Conservation (phyloP, 169 alveolate species). For the Ichthyophthirius multifiliis region DNA sequence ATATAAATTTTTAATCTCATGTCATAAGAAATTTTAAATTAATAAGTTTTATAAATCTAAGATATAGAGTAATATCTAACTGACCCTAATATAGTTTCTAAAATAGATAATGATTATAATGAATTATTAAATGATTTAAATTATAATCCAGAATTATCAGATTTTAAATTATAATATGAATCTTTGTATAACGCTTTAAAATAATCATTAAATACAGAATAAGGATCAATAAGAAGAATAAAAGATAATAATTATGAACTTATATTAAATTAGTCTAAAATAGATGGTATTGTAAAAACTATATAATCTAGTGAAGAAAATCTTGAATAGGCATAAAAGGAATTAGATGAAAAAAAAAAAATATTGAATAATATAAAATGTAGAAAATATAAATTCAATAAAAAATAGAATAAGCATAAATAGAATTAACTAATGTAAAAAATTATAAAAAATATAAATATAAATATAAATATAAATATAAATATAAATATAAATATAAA, state of each 20-base stretch:
- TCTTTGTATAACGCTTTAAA: conserved; percentile 28
- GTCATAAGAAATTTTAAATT: too few species aligned
- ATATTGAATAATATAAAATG: background rate
- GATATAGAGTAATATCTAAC: conserved; percentile 36
- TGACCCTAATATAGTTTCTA: conserved; percentile 8
- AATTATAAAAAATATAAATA: too few species aligned
- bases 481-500: background rate
- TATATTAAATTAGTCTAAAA: background rate
- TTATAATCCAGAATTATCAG: conserved; percentile 23
- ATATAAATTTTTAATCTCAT: too few species aligned
- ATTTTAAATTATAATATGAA: conserved; percentile 40
- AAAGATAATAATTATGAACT: background rate
- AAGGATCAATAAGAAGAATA: conserved; percentile 12
- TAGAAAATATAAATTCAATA: conserved; percentile 16
- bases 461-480: too few species aligned
- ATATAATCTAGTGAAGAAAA: background rate
- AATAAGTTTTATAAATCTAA: too few species aligned
- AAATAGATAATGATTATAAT: conserved; percentile 28
- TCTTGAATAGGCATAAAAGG: background rate
- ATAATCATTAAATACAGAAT: conserved; percentile 20
- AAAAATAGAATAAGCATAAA: conserved; percentile 9
- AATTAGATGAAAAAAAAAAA: conserved; percentile 18
- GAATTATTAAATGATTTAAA: conserved; percentile 15
- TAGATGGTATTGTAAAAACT: too few species aligned
- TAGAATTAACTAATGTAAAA: too few species aligned